These are phyloP conservation scores for Lactarius psammicola DNA, from an alignment of 768 basidiomycete genomes.

Conservation along the genomic window DNA sequence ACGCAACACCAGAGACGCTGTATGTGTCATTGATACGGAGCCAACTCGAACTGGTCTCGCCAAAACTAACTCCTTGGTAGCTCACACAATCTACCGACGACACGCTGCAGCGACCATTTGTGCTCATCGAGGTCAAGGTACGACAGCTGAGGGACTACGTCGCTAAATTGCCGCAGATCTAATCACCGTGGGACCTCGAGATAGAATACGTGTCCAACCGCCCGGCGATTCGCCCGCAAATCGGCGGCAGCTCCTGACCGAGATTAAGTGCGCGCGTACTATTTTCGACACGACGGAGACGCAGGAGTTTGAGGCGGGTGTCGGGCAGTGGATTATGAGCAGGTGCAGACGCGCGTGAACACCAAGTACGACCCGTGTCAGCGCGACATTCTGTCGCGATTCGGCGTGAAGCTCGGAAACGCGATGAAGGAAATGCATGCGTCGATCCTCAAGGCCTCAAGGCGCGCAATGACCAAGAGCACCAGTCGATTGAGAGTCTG, in stretches of 20 bases:
- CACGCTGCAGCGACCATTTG: slow-evolving; percentile 77
- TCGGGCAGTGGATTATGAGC: slow-evolving; percentile 98
- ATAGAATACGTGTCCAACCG: slow-evolving; percentile 91
- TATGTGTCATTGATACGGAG: slow-evolving; percentile 72
- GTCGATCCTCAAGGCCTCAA: slow-evolving; percentile 85
- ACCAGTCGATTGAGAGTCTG: slow-evolving; percentile 91
- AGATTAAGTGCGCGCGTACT: slow-evolving; percentile 94
- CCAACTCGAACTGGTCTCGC: neutral
- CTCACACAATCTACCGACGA: slow-evolving; percentile 70
- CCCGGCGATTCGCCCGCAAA: slow-evolving; percentile 84
- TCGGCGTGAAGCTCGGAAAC: slow-evolving; percentile 88
- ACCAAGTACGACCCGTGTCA: slow-evolving; percentile 99
- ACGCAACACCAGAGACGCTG: slow-evolving; percentile 60
- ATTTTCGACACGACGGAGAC: slow-evolving; percentile 99
- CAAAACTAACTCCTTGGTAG: slow-evolving; percentile 41
- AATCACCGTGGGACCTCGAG: slow-evolving; percentile 97
- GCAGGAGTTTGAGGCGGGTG: slow-evolving; percentile 85
- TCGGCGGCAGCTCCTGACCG: slow-evolving; percentile 94
- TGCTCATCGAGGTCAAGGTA: slow-evolving; percentile 83
- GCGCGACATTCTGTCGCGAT: slow-evolving; percentile 86
- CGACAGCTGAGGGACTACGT: slow-evolving; percentile 88
- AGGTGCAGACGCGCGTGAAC: slow-evolving; percentile 95
- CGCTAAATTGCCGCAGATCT: slow-evolving; percentile 97
- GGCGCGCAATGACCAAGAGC: slow-evolving; percentile 91
- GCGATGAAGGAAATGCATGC: slow-evolving; percentile 99